Conservation (phyloP, 768 basidiomycete genomes). For the Boletus subparvulus region DNA sequence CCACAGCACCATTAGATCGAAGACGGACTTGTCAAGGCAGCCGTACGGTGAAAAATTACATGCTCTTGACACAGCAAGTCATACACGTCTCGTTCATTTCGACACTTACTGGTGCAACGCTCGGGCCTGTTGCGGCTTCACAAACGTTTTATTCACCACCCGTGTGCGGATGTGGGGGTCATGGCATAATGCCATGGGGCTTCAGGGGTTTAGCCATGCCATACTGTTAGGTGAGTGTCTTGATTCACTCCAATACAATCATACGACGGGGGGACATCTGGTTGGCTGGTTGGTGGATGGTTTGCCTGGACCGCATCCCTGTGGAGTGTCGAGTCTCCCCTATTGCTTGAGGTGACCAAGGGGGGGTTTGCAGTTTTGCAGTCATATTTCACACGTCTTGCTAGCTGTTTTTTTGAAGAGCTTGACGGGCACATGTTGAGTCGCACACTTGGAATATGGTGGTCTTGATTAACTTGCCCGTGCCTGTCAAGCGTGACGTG, state of each 20-base stretch:
- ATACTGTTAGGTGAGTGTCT: slow-evolving; percentile 31
- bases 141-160: slow-evolving; percentile 15
- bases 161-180: neutral
- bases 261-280: slow-evolving; percentile 25
- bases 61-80: slow-evolving; percentile 22
- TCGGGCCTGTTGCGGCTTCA: slow-evolving; percentile 15
- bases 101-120: slow-evolving; percentile 24
- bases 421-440: slow-evolving; percentile 33
- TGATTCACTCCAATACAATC: slow-evolving; percentile 29
- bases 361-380: slow-evolving; percentile 10
- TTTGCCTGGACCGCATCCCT: neutral
- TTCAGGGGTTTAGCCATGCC: slow-evolving; percentile 6
- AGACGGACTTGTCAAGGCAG: slow-evolving; percentile 9
- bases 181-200: slow-evolving; percentile 1
- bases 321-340: slow-evolving; percentile 1
- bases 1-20: slow-evolving; percentile 2
- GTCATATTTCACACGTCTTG: slow-evolving; percentile 32
- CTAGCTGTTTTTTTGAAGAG: slow-evolving; percentile 10
- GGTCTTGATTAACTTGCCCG: slow-evolving; percentile 33
- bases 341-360: slow-evolving; percentile 6
- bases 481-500: slow-evolving; percentile 25
- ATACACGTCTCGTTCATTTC: slow-evolving; percentile 19
- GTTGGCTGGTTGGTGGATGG: slow-evolving; percentile 2
- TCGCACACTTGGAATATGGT: slow-evolving; percentile 24
- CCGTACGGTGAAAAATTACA: slow-evolving; percentile 30